Conservation (phyloP, 306 rosid genomes). For the Cercis canadensis region DNA sequence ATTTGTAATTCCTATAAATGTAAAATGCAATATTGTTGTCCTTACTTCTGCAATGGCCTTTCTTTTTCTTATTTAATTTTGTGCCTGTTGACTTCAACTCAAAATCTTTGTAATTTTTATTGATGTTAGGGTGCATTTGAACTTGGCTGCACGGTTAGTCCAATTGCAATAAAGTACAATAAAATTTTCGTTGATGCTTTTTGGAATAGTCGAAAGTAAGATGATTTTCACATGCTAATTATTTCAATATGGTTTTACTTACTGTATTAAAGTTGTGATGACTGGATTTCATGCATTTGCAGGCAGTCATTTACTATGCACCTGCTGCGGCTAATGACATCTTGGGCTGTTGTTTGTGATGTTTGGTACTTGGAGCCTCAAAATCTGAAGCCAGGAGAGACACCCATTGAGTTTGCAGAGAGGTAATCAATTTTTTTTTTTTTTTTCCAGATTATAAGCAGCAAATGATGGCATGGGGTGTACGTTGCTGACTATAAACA, state of each 20-base stretch:
- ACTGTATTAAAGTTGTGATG: constrained; percentile 5
- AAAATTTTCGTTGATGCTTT: constrained; percentile 97
- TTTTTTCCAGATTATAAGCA: constrained; percentile 14
- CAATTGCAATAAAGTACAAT: constrained; percentile 93
- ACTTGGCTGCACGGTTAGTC: constrained; percentile 94
- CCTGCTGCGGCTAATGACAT: constrained; percentile 96
- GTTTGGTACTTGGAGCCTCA: constrained; percentile 99
- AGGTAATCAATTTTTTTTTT: constrained; percentile 58
- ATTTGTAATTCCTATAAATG: background rate
- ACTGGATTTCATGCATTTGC: constrained; percentile 39
- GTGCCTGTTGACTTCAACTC: background rate
- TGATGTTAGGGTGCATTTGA: constrained; percentile 94
- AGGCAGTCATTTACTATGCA: constrained; percentile 98
- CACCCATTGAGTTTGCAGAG: constrained; percentile 97
- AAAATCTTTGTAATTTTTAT: constrained; percentile 34
- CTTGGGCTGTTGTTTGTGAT: constrained; percentile 99
- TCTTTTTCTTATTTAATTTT: background rate
- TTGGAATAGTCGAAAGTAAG: constrained; percentile 99
- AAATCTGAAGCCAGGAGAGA: constrained; percentile 80
- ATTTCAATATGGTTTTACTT: background rate
- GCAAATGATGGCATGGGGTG: background rate
- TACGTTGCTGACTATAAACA: background rate
- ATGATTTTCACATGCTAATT: constrained; percentile 28
- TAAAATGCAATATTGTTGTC: constrained; percentile 24
- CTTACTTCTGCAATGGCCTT: background rate